Evolutionary conservation across 192 early-diverging fungal species (phyloP), one percentile per base, ranked within the genome.

Genomic region (Geosiphon pyriformis): DNA sequence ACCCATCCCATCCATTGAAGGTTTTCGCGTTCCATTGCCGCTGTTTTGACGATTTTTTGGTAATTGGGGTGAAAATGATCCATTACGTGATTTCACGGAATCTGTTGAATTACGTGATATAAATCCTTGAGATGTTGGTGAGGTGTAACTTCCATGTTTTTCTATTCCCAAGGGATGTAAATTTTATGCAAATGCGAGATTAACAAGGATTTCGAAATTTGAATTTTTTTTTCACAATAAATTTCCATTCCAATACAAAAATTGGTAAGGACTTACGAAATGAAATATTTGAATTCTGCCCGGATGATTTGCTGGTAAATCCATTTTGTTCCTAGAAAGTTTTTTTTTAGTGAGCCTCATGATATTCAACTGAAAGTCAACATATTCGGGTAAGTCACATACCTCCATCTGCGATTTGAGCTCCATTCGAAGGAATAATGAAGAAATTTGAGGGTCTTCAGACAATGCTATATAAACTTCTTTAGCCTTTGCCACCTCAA

Each of bases 361-460:
- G n/a, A n/a, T n/a, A n/a, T n/a, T n/a, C n/a, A n/a, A n/a, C n/a
- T n/a, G n/a, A 42, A 10, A 42, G 15, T 42, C 37, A 42, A 6
- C 37, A 42, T 42, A 10, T 42, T 42, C n/a, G n/a, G n/a, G n/a
- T n/a, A n/a, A n/a, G n/a, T n/a, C n/a, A 35, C 48, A 48, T 74
- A 80, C 78, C 74, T 85, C 79, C 18, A 85, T 67, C 42, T 77
- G 72, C 17, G 47, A 58, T 46, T 74, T 78, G n/a, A 82, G 29
- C 22, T 81, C 76, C 76, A 81, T 85, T 29, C 72, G 72, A 27
- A 74, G 61, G 52, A 85, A 85, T 20, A 72, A 74, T 32, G 64
- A 47, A 30, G 74, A 78, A 35, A 85, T 75, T 53, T 85, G 83
- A 3, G 70, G 47, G 49, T 85, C 83, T 51, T 85, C 81, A 33